A percentile compares a stretch with the other conserved stretches of the same genome.
Conservation (phyloP, 2,329 filamentous ascomycete genomes). For the Fusarium cicatricum region DNA sequence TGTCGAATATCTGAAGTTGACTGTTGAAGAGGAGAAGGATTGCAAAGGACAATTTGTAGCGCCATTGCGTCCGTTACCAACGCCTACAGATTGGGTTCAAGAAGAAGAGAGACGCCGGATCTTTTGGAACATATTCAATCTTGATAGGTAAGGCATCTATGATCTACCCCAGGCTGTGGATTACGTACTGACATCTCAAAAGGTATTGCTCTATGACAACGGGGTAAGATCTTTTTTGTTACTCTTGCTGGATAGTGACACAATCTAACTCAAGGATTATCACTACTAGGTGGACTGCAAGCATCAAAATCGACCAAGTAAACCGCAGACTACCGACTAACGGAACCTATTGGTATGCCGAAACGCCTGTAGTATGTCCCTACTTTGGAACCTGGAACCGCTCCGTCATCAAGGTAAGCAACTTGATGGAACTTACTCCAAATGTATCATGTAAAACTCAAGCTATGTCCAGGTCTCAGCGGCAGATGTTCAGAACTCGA, state of each 20-base stretch:
- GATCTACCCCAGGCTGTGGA: no score
- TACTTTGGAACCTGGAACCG: neutral
- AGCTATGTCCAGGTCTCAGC: neutral
- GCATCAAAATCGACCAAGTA: neutral
- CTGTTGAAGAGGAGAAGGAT: no score
- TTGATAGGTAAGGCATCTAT: no score
- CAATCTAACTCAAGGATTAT: neutral
- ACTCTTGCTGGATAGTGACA: neutral
- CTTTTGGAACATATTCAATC: no score
- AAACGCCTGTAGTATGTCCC: constrained; percentile 1
- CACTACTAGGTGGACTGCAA: neutral
- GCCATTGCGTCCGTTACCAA: no score
- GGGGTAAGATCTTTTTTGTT: neutral
- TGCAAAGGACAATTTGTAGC: no score
- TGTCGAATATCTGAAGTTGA: no score
- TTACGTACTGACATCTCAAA: neutral
- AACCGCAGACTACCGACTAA: neutral
- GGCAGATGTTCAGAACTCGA: neutral
- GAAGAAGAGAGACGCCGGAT: no score
- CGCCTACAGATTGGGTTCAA: no score
- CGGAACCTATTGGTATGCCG: constrained; percentile 1
- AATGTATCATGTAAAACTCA: neutral
- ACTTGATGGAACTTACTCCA: neutral
- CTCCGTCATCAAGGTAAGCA: neutral
- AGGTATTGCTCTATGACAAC: constrained; percentile 1